Evolutionary conservation across 208 protist genomes (phyloP).

Genomic region (Trypanosoma conorhini): DNA sequence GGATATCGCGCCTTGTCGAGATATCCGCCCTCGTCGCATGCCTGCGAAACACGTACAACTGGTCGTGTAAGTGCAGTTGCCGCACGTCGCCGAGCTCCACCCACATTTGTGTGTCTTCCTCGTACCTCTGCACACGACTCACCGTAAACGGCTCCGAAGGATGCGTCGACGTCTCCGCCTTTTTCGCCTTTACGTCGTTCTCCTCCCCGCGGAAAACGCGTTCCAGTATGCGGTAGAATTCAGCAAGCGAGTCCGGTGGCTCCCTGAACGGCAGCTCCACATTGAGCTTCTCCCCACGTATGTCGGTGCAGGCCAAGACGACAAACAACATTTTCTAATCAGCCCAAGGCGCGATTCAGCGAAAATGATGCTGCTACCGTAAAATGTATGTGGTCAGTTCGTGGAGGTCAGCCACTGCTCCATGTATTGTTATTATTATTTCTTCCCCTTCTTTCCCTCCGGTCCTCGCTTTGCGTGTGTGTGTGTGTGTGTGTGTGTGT

Average conservation of each 20-base stretch:
- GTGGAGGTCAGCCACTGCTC: not conserved
- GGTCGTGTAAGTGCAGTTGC: conserved; percentile 64
- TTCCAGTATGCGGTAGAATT: conserved; percentile 53
- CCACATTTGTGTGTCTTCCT: conserved; percentile 74
- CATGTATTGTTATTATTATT: not conserved
- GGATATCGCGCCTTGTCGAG: conserved; percentile 70
- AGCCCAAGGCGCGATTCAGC: not conserved
- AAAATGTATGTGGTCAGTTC: not conserved
- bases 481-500: no score
- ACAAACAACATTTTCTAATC: conserved; percentile 44
- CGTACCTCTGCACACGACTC: conserved; percentile 63
- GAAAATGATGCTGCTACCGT: not conserved
- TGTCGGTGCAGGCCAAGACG: conserved; percentile 70
- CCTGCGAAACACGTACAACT: conserved; percentile 82
- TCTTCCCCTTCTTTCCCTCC: no score
- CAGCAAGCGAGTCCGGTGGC: conserved; percentile 49
- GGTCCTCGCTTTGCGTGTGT: no score
- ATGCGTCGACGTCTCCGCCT: conserved; percentile 39
- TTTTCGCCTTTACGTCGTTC: conserved; percentile 43
- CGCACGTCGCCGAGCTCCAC: conserved; percentile 39
- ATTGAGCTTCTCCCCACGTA: conserved; percentile 76
- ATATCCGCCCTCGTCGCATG: conserved; percentile 78
- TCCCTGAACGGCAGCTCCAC: conserved; percentile 66
- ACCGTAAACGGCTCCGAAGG: conserved; percentile 78
- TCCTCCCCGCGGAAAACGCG: conserved; percentile 68